Base-by-base conservation (phyloP, 495 filamentous ascomycete species). In the Neurospora discreta region DNA sequence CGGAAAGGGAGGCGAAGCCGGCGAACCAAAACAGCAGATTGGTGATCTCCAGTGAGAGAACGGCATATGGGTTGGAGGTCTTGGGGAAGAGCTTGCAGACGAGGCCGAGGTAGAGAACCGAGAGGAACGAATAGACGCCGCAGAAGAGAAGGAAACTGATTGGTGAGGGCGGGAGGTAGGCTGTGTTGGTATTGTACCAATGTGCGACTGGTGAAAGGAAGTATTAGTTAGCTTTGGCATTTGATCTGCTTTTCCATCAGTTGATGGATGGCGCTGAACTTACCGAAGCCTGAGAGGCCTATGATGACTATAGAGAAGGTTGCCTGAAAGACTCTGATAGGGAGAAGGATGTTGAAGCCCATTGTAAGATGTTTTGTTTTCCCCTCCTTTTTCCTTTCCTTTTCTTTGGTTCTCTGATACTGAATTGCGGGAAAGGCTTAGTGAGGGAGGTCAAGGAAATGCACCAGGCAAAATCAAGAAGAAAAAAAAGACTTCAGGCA, bases 21-120 rank as follows among this genome's bases (percentile, higher is more conserved):
- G 89, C 85, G 81, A 97, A 91, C 91, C 91, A 95, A 84, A 95
- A 92, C 70, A 94, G 80, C 80, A 88, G 87, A 69, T 92, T 94
- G 58, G 89, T 69, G 44, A 81, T 76, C 77, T 94, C 92, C 69
- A 92, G 74, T 30, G 80, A 85, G 7, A 92, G 80, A 43, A 90
- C 82, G n/a, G 81, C 83, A 73, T 86, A 87, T 36, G 85, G 87
- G 80, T 90, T 86, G 16, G 85, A 81, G 40, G 86, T 79, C 77
- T 79, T 78, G 2, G 79, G 74, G 2, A 80, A 69, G 75, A 88
- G 89, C 73, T 85, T 82, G 8, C 91, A 90, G 9, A 87, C 82
- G 39, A 91, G 39, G 72, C 87, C 83, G n/a, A 95, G 86, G 81
- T 90, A 91, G 69, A 84, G 80, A 52, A 91, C 79, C 1, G 90